Conservation (phyloP, 768 basidiomycete species). For the Termitomyces sp. region DNA sequence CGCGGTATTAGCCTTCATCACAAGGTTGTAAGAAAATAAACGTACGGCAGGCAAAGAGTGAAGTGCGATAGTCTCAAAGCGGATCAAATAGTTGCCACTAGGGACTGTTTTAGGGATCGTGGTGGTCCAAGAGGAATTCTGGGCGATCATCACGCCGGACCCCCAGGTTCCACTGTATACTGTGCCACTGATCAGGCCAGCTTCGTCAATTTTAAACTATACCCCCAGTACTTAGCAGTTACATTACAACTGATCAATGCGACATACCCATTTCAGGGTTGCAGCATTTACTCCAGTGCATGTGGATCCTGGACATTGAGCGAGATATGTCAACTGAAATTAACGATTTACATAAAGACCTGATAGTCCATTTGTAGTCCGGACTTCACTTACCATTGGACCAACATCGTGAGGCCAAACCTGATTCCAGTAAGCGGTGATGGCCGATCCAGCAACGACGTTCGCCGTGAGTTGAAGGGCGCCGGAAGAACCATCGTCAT, state of each 20-base stretch:
- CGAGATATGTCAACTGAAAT: conserved; percentile 36
- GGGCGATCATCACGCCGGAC: conserved; percentile 35
- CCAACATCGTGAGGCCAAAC: conserved; percentile 39
- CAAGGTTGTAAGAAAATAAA: background rate
- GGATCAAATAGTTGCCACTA: conserved; percentile 40
- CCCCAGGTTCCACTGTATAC: conserved; percentile 34
- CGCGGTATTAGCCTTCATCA: background rate
- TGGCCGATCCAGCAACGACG: conserved; percentile 34
- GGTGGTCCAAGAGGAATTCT: conserved; percentile 40
- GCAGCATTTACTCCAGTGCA: conserved; percentile 34
- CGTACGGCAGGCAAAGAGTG: conserved; percentile 47
- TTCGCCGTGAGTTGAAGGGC: conserved; percentile 35
- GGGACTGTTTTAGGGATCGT: conserved; percentile 39
- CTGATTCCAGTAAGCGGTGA: conserved; percentile 41
- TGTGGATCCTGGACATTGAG: conserved; percentile 35
- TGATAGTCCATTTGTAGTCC: background rate
- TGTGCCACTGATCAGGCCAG: conserved; percentile 39
- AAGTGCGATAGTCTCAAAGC: conserved; percentile 42
- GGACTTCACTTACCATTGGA: conserved; percentile 28
- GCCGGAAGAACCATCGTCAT: conserved; percentile 36
- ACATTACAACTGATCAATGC: background rate
- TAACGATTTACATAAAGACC: background rate
- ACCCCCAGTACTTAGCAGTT: background rate
- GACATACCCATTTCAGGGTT: conserved; percentile 35
- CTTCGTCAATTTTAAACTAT: conserved; percentile 42